Conservation (phyloP, 1,139 yeast species). For the Eremothecium coryli region DNA sequence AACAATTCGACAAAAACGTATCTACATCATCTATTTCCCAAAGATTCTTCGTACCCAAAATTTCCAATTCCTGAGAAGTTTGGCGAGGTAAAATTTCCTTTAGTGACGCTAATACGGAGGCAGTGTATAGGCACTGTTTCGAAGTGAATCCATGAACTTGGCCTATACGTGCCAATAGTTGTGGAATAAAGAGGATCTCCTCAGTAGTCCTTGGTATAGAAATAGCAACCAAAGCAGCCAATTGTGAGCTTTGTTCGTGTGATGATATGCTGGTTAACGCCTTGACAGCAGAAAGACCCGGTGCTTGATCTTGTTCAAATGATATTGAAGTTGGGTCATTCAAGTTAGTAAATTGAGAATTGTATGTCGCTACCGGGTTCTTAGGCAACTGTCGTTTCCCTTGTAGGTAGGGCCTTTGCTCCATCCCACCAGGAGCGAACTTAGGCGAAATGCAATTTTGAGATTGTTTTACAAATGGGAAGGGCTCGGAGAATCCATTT, state of each 20-base stretch:
- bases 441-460: background rate
- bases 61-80: conserved; percentile 39
- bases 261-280: conserved; percentile 40
- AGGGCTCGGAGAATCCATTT: conserved; percentile 7
- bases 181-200: conserved; percentile 65
- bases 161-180: conserved; percentile 57
- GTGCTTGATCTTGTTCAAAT: conserved; percentile 59
- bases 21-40: conserved; percentile 25
- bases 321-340: conserved; percentile 24
- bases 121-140: conserved; percentile 57
- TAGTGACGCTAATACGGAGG: conserved; percentile 58
- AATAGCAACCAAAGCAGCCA: conserved; percentile 61
- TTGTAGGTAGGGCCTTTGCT: background rate
- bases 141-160: conserved; percentile 63
- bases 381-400: background rate
- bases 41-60: conserved; percentile 16
- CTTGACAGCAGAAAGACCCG: conserved; percentile 67
- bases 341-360: background rate
- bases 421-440: background rate
- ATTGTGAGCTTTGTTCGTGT: conserved; percentile 39
- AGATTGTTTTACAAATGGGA: background rate
- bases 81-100: conserved; percentile 55
- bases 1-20: conserved; percentile 16
- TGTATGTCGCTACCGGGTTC: background rate
- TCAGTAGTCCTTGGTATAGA: conserved; percentile 71